These are phyloP conservation scores for Arthrinium phaeospermum DNA, from an alignment of 2,329 filamentous ascomycete species.

Conservation along the genomic window DNA sequence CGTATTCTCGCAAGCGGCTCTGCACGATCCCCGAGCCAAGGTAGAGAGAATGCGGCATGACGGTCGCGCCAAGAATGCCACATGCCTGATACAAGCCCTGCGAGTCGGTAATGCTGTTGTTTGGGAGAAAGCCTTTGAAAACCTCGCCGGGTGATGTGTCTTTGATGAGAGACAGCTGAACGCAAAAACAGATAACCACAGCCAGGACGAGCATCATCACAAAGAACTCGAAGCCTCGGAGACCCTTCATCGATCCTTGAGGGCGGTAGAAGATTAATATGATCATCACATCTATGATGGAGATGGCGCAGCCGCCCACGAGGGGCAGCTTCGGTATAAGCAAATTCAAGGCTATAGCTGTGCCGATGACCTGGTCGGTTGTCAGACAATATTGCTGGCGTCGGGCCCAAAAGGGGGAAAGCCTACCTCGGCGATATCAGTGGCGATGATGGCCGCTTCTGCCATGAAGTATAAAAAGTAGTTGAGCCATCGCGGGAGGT, in stretches of 20 bases:
- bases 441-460: conserved; percentile 73
- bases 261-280: conserved; percentile 72
- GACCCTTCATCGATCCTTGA: conserved; percentile 60
- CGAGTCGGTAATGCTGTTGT: conserved; percentile 60
- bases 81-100: conserved; percentile 72
- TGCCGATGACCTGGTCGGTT: conserved; percentile 64
- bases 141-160: conserved; percentile 62
- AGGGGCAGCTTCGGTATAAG: conserved; percentile 68
- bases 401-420: not conserved
- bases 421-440: conserved; percentile 69
- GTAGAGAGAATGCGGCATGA: conserved; percentile 71
- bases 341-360: conserved; percentile 72
- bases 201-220: conserved; percentile 69
- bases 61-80: conserved; percentile 78
- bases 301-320: conserved; percentile 71
- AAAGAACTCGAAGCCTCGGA: conserved; percentile 69
- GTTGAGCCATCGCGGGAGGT: conserved; percentile 70
- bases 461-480: conserved; percentile 65
- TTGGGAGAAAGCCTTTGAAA: conserved; percentile 70
- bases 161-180: conserved; percentile 68
- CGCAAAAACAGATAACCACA: conserved; percentile 73
- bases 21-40: conserved; percentile 74
- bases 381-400: conserved; percentile 22
- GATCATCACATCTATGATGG: conserved; percentile 70
- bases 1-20: conserved; percentile 68